phyloP scores from a whole-genome alignment of 768 basidiomycete genomes.

The Termitomyces sp. region DNA sequence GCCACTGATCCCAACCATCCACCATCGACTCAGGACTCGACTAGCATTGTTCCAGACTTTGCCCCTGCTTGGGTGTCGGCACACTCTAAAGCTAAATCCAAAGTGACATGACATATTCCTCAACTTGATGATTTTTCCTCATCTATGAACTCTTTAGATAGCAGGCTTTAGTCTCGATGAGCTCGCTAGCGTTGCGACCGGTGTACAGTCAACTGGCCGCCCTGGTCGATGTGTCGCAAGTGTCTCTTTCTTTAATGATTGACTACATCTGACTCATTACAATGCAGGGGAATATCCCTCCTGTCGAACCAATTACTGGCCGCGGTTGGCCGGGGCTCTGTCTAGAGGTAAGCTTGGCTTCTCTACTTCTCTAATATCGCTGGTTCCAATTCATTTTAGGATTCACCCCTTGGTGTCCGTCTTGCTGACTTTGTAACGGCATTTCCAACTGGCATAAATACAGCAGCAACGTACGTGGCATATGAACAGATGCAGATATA shows the following conservation, averaged over 20 bases:
- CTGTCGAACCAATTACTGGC: conserved; percentile 19
- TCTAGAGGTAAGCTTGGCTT: conserved; percentile 30
- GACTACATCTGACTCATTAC: not conserved
- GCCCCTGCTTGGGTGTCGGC: conserved; percentile 34
- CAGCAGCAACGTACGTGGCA: conserved; percentile 51
- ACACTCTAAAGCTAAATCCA: conserved; percentile 35
- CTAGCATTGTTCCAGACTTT: conserved; percentile 13
- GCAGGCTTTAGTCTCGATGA: conserved; percentile 34
- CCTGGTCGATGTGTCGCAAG: conserved; percentile 40
- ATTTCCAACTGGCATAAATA: conserved; percentile 63
- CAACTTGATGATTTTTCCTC: not conserved
- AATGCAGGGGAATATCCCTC: conserved; percentile 34
- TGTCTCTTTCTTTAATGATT: not conserved
- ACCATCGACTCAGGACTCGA: conserved; percentile 28
- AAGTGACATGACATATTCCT: conserved; percentile 18
- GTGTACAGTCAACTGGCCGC: conserved; percentile 32
- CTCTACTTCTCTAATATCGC: not conserved
- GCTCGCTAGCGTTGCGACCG: conserved; percentile 43
- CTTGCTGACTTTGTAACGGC: conserved; percentile 50
- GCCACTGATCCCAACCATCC: conserved; percentile 37
- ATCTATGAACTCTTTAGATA: conserved; percentile 17
- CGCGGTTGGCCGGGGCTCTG: conserved; percentile 45
- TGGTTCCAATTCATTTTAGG: conserved; percentile 2
- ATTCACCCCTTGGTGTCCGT: conserved; percentile 58
- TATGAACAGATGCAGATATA: not conserved